Evolutionary conservation across 768 basidiomycete species (phyloP), one percentile per base, ranked within the genome.

Genomic region (Tricholoma saponaceum): DNA sequence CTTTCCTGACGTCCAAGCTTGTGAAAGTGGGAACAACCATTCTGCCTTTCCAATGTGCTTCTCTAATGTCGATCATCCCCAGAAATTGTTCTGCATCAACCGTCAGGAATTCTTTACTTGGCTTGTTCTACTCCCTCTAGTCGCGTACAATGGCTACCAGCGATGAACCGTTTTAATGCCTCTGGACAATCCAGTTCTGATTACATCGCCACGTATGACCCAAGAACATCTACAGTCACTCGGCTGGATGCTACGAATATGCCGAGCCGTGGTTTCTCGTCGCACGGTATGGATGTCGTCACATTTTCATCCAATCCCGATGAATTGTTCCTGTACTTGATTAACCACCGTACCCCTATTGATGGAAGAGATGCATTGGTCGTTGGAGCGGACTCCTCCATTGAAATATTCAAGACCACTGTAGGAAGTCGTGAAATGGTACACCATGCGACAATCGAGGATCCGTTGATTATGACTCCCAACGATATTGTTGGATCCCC

Each of bases 201-300:
- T 64, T 84, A 82, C 63, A 75, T 89, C 58, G 85, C 85, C 10
- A 79, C 75, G 2, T 88, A 84, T 67, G 76, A 86, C 62, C 79
- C 82, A 13, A 61, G 64, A 18, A 78, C 81, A 0, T 70, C 69
- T 33, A 62, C 64, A 49, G 68, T 84, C 50, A 82, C 74, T 10
- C 78, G 74, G 6, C 79, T 89, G 14, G 61, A 71, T 13, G 62
- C 83, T 7, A 60, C 66, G 1, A 74, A 74, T 46, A 62, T 70
- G 22, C 70, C 70, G 13, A 54, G 66, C 9, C 75, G 77, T 20
- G 81, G 81, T 6, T 70, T 87, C 50, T 80, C 81, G 18, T 63
- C 83, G 10, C 86, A 88, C 56, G 87, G 87, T 14, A 81, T 90
- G 80, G 88, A 89, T 56, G 79, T 88, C 20, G 84, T 87, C 8